Evolutionary conservation across 305 asterid species (phyloP).

Genomic region (Nicotiana rustica): DNA sequence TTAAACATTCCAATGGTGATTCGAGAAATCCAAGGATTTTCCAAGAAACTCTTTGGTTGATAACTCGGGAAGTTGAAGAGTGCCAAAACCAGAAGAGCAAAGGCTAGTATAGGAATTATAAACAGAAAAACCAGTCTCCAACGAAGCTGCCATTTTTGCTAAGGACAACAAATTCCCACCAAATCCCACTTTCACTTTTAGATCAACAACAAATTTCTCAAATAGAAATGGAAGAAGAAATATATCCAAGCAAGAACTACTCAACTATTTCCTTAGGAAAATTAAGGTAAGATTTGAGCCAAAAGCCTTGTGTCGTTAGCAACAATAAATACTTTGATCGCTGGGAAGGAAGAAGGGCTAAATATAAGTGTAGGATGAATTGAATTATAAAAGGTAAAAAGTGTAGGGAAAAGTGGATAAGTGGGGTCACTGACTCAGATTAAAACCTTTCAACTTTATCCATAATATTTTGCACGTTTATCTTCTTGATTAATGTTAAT

Average conservation of each 20-base stretch:
- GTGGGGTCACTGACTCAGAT: background rate
- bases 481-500: background rate
- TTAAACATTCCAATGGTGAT: constrained; percentile 45
- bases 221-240: background rate
- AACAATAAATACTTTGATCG: too few relatives aligned
- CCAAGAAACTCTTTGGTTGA: constrained; percentile 9
- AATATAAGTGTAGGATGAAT: background rate
- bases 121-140: background rate
- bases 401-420: background rate
- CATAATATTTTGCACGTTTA: background rate
- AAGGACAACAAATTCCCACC: background rate
- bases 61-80: background rate
- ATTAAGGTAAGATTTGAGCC: background rate
- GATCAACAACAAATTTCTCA: background rate
- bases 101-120: too few relatives aligned
- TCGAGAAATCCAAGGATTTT: background rate
- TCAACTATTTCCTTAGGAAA: background rate
- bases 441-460: constrained; percentile 5
- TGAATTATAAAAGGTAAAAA: background rate
- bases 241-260: background rate
- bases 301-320: background rate
- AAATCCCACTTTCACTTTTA: background rate
- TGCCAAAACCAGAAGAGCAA: background rate
- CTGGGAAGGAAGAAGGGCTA: background rate
- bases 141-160: background rate